Percentiles rank a stretch among this genome's conserved stretches.
Evolutionary conservation across 1,284 basidiomycete species (phyloP).

Genomic region (Rhodotorula sp.): DNA sequence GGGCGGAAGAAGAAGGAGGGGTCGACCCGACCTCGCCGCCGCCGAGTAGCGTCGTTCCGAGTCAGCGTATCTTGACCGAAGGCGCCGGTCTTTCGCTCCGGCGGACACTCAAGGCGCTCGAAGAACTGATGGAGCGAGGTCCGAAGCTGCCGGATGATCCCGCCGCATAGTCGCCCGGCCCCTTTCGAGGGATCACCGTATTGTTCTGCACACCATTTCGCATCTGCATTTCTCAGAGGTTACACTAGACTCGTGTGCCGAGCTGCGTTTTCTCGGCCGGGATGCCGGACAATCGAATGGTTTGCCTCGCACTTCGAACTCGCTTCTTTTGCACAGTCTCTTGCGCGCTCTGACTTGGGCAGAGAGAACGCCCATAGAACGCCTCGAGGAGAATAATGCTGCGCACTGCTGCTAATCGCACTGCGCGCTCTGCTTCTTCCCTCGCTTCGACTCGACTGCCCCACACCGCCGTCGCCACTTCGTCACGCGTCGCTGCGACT

Average conservation of each 20-base stretch:
- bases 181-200: no score
- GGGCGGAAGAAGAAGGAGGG: slow-evolving; percentile 68
- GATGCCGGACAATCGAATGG: neutral
- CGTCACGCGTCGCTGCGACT: neutral
- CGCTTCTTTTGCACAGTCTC: neutral
- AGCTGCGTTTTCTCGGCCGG: neutral
- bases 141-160: slow-evolving; percentile 6
- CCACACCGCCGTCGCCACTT: neutral
- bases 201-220: neutral
- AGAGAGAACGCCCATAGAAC: neutral
- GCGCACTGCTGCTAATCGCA: slow-evolving; percentile 8
- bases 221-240: neutral
- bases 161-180: no score
- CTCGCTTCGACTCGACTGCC: neutral
- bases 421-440: neutral
- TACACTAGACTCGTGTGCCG: neutral
- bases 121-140: slow-evolving; percentile 47
- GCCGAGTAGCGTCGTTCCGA: slow-evolving; percentile 25
- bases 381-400: neutral
- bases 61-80: slow-evolving; percentile 56
- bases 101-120: slow-evolving; percentile 64
- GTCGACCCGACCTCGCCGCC: slow-evolving; percentile 57
- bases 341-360: neutral
- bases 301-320: neutral
- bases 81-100: slow-evolving; percentile 78